Conservation (phyloP, 2,329 filamentous ascomycete genomes). For the Phaeomoniella chlamydospora region DNA sequence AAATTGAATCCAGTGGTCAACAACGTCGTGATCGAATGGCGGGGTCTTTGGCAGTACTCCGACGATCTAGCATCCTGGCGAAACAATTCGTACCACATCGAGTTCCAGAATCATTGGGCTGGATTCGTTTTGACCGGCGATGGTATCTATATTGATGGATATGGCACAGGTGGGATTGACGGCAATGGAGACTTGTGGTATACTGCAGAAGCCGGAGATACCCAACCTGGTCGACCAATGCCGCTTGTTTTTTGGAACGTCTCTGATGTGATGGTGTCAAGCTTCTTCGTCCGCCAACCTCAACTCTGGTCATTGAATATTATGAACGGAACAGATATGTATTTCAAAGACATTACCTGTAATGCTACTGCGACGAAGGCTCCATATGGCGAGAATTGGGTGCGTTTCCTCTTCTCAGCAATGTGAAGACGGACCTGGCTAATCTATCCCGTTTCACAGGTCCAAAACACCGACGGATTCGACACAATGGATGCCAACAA, state of each 20-base stretch:
- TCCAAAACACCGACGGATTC: slow-evolving; percentile 6
- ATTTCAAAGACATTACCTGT: slow-evolving; percentile 33
- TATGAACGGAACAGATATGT: slow-evolving; percentile 41
- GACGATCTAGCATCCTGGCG: slow-evolving; percentile 40
- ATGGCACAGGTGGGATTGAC: slow-evolving; percentile 37
- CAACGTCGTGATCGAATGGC: slow-evolving; percentile 38
- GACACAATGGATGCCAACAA: slow-evolving; percentile 41
- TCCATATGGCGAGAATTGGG: slow-evolving; percentile 38
- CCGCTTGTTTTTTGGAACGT: slow-evolving; percentile 45
- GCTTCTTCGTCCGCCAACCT: slow-evolving; percentile 37
- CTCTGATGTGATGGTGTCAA: slow-evolving; percentile 36
- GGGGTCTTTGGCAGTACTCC: slow-evolving; percentile 36
- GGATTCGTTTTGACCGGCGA: slow-evolving; percentile 36
- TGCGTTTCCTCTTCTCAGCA: slow-evolving; percentile 14
- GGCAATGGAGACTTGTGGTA: slow-evolving; percentile 43
- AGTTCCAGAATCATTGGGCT: slow-evolving; percentile 42
- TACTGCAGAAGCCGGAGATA: slow-evolving; percentile 28
- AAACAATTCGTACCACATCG: slow-evolving; percentile 35
- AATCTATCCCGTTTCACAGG: slow-evolving; percentile 1
- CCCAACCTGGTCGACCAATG: slow-evolving; percentile 38
- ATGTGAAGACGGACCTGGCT: neutral
- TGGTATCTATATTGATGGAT: slow-evolving; percentile 36
- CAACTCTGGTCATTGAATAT: slow-evolving; percentile 41
- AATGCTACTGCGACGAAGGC: slow-evolving; percentile 37
- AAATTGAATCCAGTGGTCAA: slow-evolving; percentile 34